A percentile compares a stretch with the other conserved stretches of the same genome.
Conservation (phyloP, 768 basidiomycete genomes). For the Tylopilus sp. region DNA sequence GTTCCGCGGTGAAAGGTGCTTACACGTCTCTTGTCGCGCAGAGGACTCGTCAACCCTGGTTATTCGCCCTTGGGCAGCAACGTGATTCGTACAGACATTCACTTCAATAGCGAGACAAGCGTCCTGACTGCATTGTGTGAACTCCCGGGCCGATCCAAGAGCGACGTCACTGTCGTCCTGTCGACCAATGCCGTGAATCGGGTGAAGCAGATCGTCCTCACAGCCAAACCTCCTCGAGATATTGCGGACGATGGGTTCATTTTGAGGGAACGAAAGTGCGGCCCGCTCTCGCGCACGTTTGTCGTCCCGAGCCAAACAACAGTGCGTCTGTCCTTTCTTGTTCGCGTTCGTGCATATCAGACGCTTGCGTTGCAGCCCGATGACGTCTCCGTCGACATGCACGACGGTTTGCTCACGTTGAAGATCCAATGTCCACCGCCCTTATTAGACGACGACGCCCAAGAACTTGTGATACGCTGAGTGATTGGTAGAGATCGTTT, state of each 20-base stretch:
- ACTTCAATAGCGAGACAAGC: conserved; percentile 50
- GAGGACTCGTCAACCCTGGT: conserved; percentile 26
- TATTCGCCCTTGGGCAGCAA: conserved; percentile 29
- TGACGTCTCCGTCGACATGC: conserved; percentile 53
- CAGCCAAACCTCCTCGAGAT: conserved; percentile 41
- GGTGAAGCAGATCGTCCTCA: conserved; percentile 57
- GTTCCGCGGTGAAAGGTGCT: background rate
- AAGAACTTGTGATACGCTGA: conserved; percentile 51
- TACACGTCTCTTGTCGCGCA: conserved; percentile 8
- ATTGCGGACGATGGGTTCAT: conserved; percentile 42
- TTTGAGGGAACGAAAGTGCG: conserved; percentile 54
- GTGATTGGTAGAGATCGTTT: conserved; percentile 22
- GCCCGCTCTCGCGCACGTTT: conserved; percentile 46
- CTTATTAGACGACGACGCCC: conserved; percentile 36
- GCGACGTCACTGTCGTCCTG: conserved; percentile 56
- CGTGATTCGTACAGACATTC: conserved; percentile 58
- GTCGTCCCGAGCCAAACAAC: conserved; percentile 54
- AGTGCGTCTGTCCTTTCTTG: conserved; percentile 37
- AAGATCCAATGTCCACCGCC: conserved; percentile 50
- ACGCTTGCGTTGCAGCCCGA: conserved; percentile 37
- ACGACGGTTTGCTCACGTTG: conserved; percentile 59
- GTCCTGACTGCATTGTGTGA: conserved; percentile 60
- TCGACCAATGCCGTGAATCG: conserved; percentile 59
- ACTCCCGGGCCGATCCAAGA: conserved; percentile 61
- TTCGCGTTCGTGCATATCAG: conserved; percentile 2